phyloP scores from a whole-genome alignment of 2,329 filamentous ascomycete genomes.

The Penicillium nordicum region DNA sequence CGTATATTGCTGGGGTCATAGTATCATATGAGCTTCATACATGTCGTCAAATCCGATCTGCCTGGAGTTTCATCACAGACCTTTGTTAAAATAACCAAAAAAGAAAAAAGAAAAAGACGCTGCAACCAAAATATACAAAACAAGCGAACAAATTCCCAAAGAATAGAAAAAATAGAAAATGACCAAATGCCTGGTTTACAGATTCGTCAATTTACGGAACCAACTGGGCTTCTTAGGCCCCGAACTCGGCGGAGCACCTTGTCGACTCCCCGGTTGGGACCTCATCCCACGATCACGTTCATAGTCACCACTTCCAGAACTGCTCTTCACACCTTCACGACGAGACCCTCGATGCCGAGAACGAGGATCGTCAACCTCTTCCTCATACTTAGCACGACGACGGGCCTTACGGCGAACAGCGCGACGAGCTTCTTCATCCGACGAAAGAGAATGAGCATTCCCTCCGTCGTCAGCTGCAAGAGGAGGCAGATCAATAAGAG shows the following conservation, averaged over 20 bases:
- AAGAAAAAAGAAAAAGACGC: not conserved
- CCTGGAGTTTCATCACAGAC: not conserved
- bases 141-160: not conserved
- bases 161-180: not conserved
- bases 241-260: constrained; percentile 24
- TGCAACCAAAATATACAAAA: constrained; percentile 4
- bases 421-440: constrained; percentile 43
- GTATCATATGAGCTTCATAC: constrained; percentile 7
- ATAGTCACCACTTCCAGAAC: constrained; percentile 41
- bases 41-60: constrained; percentile 3
- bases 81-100: not conserved
- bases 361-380: constrained; percentile 40
- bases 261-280: constrained; percentile 27
- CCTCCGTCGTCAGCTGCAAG: constrained; percentile 27
- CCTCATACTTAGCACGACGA: constrained; percentile 43
- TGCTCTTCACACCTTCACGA: constrained; percentile 37
- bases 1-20: constrained; percentile 4
- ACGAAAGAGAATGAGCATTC: constrained; percentile 38
- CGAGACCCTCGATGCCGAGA: constrained; percentile 33
- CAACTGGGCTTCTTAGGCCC: constrained; percentile 40
- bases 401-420: constrained; percentile 38
- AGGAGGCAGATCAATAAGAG: constrained; percentile 44
- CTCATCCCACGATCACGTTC: constrained; percentile 36
- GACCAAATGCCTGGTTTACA: constrained; percentile 18
- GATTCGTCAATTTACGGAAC: constrained; percentile 43